phyloP scores from a whole-genome alignment of 2,329 filamentous ascomycete species.

The Calonectria naviculata region DNA sequence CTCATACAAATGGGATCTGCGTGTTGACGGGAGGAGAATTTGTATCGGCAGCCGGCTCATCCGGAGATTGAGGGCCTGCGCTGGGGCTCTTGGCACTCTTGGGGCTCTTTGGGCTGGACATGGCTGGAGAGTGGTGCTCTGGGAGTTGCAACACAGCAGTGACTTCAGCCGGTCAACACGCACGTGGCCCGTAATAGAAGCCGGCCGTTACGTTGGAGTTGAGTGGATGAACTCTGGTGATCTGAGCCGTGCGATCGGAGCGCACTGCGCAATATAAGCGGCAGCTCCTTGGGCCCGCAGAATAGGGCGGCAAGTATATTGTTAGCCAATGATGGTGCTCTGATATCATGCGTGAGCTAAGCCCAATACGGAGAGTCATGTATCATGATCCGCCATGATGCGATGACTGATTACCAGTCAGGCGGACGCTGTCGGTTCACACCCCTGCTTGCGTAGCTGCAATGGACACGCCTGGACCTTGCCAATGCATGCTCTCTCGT shows the following conservation, averaged over 20 bases:
- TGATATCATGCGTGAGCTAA: neutral
- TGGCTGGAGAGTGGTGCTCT: neutral
- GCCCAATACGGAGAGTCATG: neutral
- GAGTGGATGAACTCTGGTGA: neutral
- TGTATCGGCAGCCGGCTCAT: neutral
- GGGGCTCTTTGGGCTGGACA: constrained; percentile 10
- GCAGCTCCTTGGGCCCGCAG: neutral
- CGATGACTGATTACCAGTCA: neutral
- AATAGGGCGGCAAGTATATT: neutral
- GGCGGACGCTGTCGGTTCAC: neutral
- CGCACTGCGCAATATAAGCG: neutral
- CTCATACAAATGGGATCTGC: constrained; percentile 17
- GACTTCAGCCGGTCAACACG: neutral
- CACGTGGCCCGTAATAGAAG: neutral
- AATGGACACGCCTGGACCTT: neutral
- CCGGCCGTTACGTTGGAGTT: neutral
- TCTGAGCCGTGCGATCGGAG: neutral
- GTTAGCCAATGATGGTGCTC: neutral
- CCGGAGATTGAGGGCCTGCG: neutral
- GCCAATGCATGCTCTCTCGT: no score
- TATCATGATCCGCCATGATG: neutral
- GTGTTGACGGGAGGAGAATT: constrained; percentile 1
- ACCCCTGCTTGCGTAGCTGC: neutral
- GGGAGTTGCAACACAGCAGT: neutral
- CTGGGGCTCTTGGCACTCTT: constrained; percentile 1